Evolutionary conservation across 495 filamentous ascomycete genomes (phyloP).

Genomic region (Aspergillus diversus): DNA sequence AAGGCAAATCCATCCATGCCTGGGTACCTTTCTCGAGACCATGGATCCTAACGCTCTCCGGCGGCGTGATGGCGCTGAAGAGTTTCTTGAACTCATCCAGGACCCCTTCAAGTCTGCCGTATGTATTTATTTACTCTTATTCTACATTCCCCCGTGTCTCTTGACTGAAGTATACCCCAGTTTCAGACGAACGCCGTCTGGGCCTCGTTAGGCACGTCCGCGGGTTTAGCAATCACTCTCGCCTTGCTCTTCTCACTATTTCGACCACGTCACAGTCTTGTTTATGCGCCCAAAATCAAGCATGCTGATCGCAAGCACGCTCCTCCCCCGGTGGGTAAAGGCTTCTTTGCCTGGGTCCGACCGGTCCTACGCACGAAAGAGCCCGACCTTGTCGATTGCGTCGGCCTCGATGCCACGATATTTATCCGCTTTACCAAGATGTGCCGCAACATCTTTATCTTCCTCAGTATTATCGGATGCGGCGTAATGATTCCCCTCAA

Average conservation of each 20-base stretch:
- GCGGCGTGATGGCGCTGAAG: conserved; percentile 34
- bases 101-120: conserved; percentile 53
- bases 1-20: conserved; percentile 27
- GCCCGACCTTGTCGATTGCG: conserved; percentile 69
- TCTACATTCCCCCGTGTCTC: not conserved
- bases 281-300: conserved; percentile 94
- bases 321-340: conserved; percentile 87
- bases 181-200: conserved; percentile 68
- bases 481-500: conserved; percentile 85
- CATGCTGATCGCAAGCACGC: conserved; percentile 90
- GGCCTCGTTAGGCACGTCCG: conserved; percentile 81
- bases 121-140: conserved; percentile 21
- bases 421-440: conserved; percentile 89
- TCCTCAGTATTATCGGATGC: conserved; percentile 74
- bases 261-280: conserved; percentile 84
- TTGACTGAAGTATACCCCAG: conserved; percentile 33
- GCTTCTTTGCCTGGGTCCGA: conserved; percentile 80
- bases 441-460: conserved; percentile 87
- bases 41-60: conserved; percentile 37
- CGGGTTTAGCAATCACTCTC: conserved; percentile 71
- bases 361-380: conserved; percentile 80
- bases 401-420: conserved; percentile 88
- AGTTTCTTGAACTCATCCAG: conserved; percentile 51
- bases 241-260: conserved; percentile 83
- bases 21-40: conserved; percentile 25